Evolutionary conservation across 2,329 filamentous ascomycete species (phyloP), one percentile per base, ranked within the genome.

Genomic region (Apiospora marii): DNA sequence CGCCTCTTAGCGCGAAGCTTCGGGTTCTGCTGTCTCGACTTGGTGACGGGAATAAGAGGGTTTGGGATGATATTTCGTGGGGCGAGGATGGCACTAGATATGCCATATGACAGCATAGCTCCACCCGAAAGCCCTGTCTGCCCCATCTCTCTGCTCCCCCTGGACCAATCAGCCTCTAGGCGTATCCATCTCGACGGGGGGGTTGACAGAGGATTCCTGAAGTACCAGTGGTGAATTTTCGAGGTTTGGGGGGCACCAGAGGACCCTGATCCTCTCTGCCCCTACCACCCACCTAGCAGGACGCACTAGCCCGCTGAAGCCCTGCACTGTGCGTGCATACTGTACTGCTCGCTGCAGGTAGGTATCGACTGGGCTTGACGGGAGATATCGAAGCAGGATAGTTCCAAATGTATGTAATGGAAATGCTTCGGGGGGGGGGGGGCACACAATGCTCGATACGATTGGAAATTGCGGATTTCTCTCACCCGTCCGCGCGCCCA

Each of bases 41-140:
- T 70, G 51, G 53, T 61, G 69, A 69, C 61, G 70, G 68, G 68
- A 72, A 70, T 73, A 73, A 72, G 68, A 70, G 30, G 58, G 68
- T 70, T 53, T 70, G 46, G 48, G 48, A 51, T 16, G 48, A 44
- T 41, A 43, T 41, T 43, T 27, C 30, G 34, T 53, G 68, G 68
- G 48, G 46, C 68, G 34, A 41, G 34, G 34, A 64, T 6, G 58
- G 58, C 58, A 41, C 48, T 70, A 43, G 46, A 22, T 41, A 70
- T 70, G 68, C 68, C 49, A 27, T 41, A 70, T 70, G 68, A 70
- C 68, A 51, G 68, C 68, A 70, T 70, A 70, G 48, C 46, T 58
- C 68, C 67, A 68, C 43, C 27, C 1, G 12, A 12, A n/a, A 22
- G 41, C 67, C 67, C n/a, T 64, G 58, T 41, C 34, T n/a, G 34